These are phyloP conservation scores for Metrosideros polymorpha DNA, from an alignment of 441 rosid genomes.

Conservation along the genomic window DNA sequence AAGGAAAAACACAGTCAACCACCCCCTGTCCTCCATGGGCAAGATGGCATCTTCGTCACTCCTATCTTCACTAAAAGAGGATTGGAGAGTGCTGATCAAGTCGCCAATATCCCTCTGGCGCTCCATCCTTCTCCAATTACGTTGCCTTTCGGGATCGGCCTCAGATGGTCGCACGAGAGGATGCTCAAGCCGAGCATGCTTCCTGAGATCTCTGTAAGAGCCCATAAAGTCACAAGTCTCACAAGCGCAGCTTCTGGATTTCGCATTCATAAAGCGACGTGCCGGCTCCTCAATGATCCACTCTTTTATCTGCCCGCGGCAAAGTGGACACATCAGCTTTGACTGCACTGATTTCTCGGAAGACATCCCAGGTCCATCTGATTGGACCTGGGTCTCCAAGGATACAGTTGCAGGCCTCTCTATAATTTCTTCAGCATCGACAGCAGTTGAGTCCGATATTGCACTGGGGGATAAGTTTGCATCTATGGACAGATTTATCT, in stretches of 20 bases:
- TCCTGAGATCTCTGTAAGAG: constrained; percentile 72
- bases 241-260: constrained; percentile 81
- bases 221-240: constrained; percentile 81
- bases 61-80: constrained; percentile 79
- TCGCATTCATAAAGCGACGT: constrained; percentile 73
- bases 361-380: constrained; percentile 21
- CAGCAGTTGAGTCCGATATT: constrained; percentile 21
- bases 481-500: background rate
- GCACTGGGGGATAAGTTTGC: constrained; percentile 12
- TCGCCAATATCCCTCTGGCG: constrained; percentile 97
- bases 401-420: background rate
- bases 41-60: constrained; percentile 31
- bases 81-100: constrained; percentile 77
- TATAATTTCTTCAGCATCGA: constrained; percentile 12
- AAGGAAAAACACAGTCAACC: constrained; percentile 83
- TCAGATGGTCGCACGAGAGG: constrained; percentile 85
- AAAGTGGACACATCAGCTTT: constrained; percentile 76
- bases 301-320: constrained; percentile 78
- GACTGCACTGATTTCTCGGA: constrained; percentile 32
- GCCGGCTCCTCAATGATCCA: constrained; percentile 79
- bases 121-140: constrained; percentile 89
- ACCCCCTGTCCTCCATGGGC: constrained; percentile 64
- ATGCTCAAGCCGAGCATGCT: constrained; percentile 83
- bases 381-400: background rate
- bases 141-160: constrained; percentile 84